Percentiles rank a stretch among this genome's conserved stretches.
phyloP scores from a whole-genome alignment of 1,284 basidiomycete species.

The Xerocomus minutiporus region DNA sequence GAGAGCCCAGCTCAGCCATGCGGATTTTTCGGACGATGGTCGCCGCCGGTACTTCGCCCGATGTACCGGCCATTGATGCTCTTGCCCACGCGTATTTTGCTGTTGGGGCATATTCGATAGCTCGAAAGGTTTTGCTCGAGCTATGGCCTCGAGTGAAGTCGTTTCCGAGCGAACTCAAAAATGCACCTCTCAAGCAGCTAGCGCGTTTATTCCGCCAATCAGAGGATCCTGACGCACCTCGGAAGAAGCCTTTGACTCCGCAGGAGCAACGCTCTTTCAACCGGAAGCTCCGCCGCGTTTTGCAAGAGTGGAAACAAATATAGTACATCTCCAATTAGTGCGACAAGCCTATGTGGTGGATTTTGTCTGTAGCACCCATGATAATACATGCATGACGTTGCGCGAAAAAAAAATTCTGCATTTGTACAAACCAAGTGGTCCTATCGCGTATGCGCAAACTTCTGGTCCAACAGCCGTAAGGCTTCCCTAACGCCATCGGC shows the following conservation, averaged over 20 bases:
- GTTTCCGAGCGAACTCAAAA: constrained; percentile 46
- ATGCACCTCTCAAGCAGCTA: constrained; percentile 43
- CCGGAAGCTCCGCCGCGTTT: constrained; percentile 24
- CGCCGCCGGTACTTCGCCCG: constrained; percentile 54
- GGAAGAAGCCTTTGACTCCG: constrained; percentile 21
- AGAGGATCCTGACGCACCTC: constrained; percentile 4
- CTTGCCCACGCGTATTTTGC: constrained; percentile 63
- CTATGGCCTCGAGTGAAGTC: constrained; percentile 64
- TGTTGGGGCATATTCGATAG: constrained; percentile 45
- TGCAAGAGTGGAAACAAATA: constrained; percentile 21
- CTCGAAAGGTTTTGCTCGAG: constrained; percentile 50
- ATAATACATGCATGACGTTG: constrained; percentile 6
- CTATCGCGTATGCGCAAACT: constrained; percentile 43
- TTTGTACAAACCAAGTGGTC: neutral
- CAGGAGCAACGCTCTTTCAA: constrained; percentile 32
- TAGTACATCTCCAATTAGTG: constrained; percentile 2
- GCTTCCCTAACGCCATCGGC: constrained; percentile 76
- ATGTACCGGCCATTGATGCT: constrained; percentile 63
- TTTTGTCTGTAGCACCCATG: neutral
- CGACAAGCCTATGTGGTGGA: neutral
- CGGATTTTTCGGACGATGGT: constrained; percentile 61
- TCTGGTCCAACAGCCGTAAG: constrained; percentile 70
- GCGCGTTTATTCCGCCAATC: constrained; percentile 39
- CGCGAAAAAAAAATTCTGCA: neutral
- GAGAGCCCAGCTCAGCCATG: constrained; percentile 51